Conservation (phyloP, 352 stramenopile species). For the Phytophthora meadii region DNA sequence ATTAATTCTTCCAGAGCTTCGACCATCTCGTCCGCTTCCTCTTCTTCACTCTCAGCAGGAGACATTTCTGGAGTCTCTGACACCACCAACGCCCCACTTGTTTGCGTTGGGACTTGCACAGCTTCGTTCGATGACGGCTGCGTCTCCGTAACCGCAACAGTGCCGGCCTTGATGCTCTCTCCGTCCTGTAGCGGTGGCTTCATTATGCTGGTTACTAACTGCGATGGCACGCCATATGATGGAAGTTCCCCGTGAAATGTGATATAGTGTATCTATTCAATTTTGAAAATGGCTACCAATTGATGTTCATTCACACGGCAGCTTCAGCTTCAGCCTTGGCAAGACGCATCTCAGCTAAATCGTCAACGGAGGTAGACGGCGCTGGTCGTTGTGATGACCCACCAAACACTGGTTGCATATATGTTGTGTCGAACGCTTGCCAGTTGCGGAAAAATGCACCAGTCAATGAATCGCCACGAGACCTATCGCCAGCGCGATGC, state of each 20-base stretch:
- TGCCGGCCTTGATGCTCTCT: conserved; percentile 4
- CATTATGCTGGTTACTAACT: conserved; percentile 26
- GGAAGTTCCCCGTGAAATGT: conserved; percentile 9
- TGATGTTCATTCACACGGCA: conserved; percentile 43
- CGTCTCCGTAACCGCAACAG: background rate
- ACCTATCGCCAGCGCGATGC: conserved; percentile 23
- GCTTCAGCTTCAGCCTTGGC: conserved; percentile 51
- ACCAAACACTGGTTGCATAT: conserved; percentile 87
- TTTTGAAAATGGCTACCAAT: conserved; percentile 24
- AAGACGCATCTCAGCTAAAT: conserved; percentile 36
- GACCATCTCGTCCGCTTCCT: conserved; percentile 38
- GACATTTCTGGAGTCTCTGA: conserved; percentile 12
- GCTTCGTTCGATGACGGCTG: background rate
- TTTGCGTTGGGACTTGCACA: conserved; percentile 3
- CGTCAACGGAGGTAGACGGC: conserved; percentile 22
- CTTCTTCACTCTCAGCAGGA: conserved; percentile 13
- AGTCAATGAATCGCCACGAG: conserved; percentile 56
- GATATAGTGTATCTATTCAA: conserved; percentile 33
- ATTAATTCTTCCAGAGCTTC: conserved; percentile 77
- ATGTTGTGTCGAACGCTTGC: conserved; percentile 79
- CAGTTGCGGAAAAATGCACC: conserved; percentile 78
- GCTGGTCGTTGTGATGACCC: conserved; percentile 48
- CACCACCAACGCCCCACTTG: conserved; percentile 3
- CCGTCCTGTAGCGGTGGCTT: conserved; percentile 12
- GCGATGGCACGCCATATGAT: conserved; percentile 7